Evolutionary conservation across 345 rosid genomes (phyloP), one percentile per base, ranked within the genome.

Genomic region (Physaria fendleri): DNA sequence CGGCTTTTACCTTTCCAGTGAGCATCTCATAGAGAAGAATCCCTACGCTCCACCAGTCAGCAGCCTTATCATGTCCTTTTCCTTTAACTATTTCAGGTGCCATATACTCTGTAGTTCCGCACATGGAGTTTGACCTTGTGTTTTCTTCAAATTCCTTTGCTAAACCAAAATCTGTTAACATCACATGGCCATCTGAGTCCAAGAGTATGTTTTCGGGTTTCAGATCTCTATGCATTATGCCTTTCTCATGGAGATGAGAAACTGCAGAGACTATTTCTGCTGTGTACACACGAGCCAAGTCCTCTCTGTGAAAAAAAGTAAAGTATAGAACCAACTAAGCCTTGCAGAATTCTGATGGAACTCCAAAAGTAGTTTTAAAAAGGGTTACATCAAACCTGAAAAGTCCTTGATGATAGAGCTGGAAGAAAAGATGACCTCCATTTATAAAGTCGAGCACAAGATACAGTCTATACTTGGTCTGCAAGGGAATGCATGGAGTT

Each of bases 21-120:
- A 88, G 95, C 97, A 92, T 92, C 81, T 88, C 98, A 78, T 74
- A 86, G 29, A 88, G 59, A 38, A 92, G 76, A 73, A 86, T 71
- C 29, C 98, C 98, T 29, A 84, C 87, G 52, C 98, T 92, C 98
- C 98, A 92, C 97, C 98, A 92, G 50, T 92, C 98, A 5, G 97
- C 93, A 46, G 95, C 84, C 67, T 92, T 92, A 65, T 92, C 82
- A 71, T 88, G 97, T 27, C 97, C 97, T 73, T 77, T 92, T 13
- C 98, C 98, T 7, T 71, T 74, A 59, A 92, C 58, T 40, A 92
- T 86, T 77, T 92, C 98, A 34, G 97, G 95, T 52, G 98, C 70
- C 98, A 88, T 92, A 56, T 92, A 92, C 80, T 92, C 98, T 3
- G 84, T 77, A 8, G 97, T 92, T 64, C 98, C 98, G 38, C 90